Evolutionary conservation across 768 basidiomycete genomes (phyloP).

Genomic region (Cubamyces sp.): DNA sequence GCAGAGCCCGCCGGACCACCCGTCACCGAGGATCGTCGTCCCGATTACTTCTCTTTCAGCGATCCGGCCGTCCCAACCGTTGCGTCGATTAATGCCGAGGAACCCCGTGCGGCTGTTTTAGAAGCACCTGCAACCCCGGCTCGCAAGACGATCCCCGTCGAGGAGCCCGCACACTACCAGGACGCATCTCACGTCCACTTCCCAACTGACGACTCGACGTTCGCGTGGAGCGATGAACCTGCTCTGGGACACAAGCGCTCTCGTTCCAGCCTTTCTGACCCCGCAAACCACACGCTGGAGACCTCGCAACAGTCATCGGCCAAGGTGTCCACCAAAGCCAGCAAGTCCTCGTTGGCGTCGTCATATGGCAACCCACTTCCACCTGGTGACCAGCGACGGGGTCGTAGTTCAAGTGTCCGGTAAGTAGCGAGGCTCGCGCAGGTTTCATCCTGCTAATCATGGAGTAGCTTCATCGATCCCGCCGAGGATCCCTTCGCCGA

Average conservation of each 20-base stretch:
- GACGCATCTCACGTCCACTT: slow-evolving; percentile 26
- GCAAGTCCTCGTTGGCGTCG: slow-evolving; percentile 33
- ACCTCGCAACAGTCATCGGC: slow-evolving; percentile 10
- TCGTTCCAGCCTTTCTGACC: slow-evolving; percentile 17
- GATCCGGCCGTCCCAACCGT: slow-evolving; percentile 26
- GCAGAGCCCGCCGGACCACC: slow-evolving; percentile 6
- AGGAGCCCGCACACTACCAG: slow-evolving; percentile 17
- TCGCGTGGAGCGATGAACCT: slow-evolving; percentile 31
- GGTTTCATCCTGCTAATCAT: not conserved
- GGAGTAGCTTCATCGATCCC: slow-evolving; percentile 20
- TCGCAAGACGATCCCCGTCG: slow-evolving; percentile 28
- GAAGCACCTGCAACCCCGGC: slow-evolving; percentile 17
- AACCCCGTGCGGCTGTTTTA: slow-evolving; percentile 7
- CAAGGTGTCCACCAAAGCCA: slow-evolving; percentile 26
- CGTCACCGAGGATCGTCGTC: slow-evolving; percentile 17
- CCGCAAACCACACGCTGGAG: slow-evolving; percentile 4
- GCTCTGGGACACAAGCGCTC: slow-evolving; percentile 19
- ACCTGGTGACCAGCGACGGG: slow-evolving; percentile 25
- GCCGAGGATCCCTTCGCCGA: slow-evolving; percentile 36
- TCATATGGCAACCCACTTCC: slow-evolving; percentile 33
- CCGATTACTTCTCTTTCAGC: slow-evolving; percentile 31
- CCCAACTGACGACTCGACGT: slow-evolving; percentile 28
- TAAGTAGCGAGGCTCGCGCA: slow-evolving; percentile 11
- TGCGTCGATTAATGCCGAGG: not conserved
- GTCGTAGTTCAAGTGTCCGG: slow-evolving; percentile 35